These are phyloP conservation scores for Coemansia furcata DNA, from an alignment of 192 early-diverging fungal genomes.

Conservation along the genomic window DNA sequence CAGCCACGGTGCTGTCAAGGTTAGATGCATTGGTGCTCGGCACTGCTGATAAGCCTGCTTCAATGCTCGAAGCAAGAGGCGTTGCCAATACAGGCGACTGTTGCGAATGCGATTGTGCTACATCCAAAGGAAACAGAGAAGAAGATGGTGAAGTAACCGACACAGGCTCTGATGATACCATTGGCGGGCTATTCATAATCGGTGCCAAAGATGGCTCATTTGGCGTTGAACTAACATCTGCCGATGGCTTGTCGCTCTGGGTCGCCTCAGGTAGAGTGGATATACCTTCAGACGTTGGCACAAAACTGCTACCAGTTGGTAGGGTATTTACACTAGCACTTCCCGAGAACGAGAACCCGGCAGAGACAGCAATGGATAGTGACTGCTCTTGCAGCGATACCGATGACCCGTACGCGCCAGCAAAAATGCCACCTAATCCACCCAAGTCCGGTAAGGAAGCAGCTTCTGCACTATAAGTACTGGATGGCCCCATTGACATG, in stretches of 20 bases:
- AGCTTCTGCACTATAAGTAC: not conserved
- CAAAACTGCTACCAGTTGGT: not conserved
- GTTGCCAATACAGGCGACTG: not conserved
- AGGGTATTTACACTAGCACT: not conserved
- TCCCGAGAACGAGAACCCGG: not conserved
- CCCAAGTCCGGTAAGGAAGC: not conserved
- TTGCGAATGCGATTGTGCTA: not conserved
- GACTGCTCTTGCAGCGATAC: conserved; percentile 14
- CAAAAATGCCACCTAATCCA: not conserved
- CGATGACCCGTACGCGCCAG: conserved; percentile 4
- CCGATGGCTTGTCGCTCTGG: not conserved
- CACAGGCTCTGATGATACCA: not conserved
- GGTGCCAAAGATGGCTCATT: not conserved
- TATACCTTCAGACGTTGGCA: not conserved
- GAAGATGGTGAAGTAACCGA: not conserved
- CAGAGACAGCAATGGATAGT: not conserved
- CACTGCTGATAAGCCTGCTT: not conserved
- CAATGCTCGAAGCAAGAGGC: not conserved
- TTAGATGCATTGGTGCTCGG: not conserved
- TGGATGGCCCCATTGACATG: not conserved
- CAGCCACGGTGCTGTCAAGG: not conserved
- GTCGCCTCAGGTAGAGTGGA: not conserved
- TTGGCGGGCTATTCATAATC: not conserved
- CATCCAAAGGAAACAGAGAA: conserved; percentile 1
- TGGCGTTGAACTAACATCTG: not conserved